A percentile compares a stretch with the other conserved stretches of the same genome.
Evolutionary conservation across 495 filamentous ascomycete species (phyloP).

Genomic region (Paragyromitra xinjiangensis): DNA sequence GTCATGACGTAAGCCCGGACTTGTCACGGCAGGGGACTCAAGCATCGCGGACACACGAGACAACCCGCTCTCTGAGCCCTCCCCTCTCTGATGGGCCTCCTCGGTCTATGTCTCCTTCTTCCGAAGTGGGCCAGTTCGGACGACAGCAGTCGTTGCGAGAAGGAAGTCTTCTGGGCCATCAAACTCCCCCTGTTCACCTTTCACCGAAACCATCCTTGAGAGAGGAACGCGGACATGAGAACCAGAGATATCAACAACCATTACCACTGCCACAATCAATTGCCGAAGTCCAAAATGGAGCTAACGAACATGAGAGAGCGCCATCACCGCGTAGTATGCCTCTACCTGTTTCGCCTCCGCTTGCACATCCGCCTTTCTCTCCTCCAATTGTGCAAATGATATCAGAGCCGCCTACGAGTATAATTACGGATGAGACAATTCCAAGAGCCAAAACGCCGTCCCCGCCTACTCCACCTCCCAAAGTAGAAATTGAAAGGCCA

Average conservation of each 20-base stretch:
- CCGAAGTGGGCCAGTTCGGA: slow-evolving; percentile 40
- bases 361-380: slow-evolving; percentile 10
- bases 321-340: slow-evolving; percentile 38
- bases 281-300: slow-evolving; percentile 33
- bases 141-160: slow-evolving; percentile 41
- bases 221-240: slow-evolving; percentile 35
- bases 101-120: slow-evolving; percentile 34
- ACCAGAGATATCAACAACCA: slow-evolving; percentile 37
- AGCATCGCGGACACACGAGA: slow-evolving; percentile 36
- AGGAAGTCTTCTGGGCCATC: slow-evolving; percentile 22
- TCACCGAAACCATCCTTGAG: slow-evolving; percentile 32
- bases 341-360: slow-evolving; percentile 33
- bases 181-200: slow-evolving; percentile 32
- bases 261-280: slow-evolving; percentile 40
- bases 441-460: neutral
- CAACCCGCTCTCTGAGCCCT: slow-evolving; percentile 37
- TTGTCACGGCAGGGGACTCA: slow-evolving; percentile 42
- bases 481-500: slow-evolving; percentile 13
- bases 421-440: neutral
- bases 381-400: slow-evolving; percentile 20
- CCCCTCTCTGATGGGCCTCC: slow-evolving; percentile 31
- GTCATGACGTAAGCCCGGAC: slow-evolving; percentile 24
- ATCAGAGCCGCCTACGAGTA: slow-evolving; percentile 7
- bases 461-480: slow-evolving; percentile 22
- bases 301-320: slow-evolving; percentile 27